These are phyloP conservation scores for Ophiobolus disseminans DNA, from an alignment of 2,329 filamentous ascomycete genomes.

Conservation along the genomic window DNA sequence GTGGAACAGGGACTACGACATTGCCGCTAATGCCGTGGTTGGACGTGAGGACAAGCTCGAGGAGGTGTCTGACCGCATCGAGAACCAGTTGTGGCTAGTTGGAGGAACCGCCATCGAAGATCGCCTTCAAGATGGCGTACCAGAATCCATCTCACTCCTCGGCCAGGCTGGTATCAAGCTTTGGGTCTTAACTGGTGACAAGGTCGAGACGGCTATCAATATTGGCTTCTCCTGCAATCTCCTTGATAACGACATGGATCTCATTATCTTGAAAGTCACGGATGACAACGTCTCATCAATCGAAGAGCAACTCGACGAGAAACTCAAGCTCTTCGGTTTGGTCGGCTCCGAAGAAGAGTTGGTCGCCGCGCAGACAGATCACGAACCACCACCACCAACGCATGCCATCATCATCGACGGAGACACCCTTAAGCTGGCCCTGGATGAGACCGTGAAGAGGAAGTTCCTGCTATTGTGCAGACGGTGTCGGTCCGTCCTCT, in stretches of 20 bases:
- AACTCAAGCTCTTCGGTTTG: slow-evolving; percentile 76
- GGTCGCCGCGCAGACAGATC: slow-evolving; percentile 76
- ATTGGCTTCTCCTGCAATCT: slow-evolving; percentile 99
- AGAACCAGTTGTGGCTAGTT: slow-evolving; percentile 84
- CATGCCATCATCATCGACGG: slow-evolving; percentile 96
- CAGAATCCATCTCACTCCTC: slow-evolving; percentile 90
- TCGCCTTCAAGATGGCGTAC: slow-evolving; percentile 93
- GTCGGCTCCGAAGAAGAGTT: slow-evolving; percentile 88
- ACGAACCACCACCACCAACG: slow-evolving; percentile 84
- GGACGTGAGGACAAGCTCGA: slow-evolving; percentile 94
- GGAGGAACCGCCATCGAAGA: slow-evolving; percentile 98
- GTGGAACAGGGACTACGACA: slow-evolving; percentile 88
- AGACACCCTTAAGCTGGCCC: slow-evolving; percentile 86
- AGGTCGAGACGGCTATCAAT: slow-evolving; percentile 99
- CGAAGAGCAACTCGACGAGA: slow-evolving; percentile 74
- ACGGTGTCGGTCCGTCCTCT: slow-evolving; percentile 94
- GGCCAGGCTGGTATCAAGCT: slow-evolving; percentile 96
- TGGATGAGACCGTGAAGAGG: slow-evolving; percentile 82
- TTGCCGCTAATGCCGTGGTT: slow-evolving; percentile 81
- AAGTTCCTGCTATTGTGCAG: slow-evolving; percentile 96
- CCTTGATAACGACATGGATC: slow-evolving; percentile 96
- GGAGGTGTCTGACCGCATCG: slow-evolving; percentile 85
- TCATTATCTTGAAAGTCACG: slow-evolving; percentile 86
- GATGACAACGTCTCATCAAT: slow-evolving; percentile 72
- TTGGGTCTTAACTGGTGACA: slow-evolving; percentile 98